Conservation (phyloP, 768 basidiomycete species). For the Mycena capillaripes region DNA sequence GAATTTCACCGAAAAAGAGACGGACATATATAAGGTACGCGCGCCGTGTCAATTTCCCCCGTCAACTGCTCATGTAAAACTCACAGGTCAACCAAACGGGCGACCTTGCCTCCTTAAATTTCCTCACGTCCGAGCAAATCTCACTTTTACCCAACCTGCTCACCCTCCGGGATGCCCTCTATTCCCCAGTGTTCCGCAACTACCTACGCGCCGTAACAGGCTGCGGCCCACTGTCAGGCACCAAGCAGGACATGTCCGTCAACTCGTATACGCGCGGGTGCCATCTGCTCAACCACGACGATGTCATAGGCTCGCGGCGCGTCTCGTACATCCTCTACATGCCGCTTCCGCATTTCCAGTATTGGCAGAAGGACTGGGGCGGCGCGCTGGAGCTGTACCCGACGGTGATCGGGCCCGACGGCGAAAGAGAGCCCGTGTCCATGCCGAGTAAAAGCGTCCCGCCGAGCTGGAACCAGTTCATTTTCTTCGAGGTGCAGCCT, state of each 20-base stretch:
- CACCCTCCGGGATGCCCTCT: constrained; percentile 90
- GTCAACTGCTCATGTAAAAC: constrained; percentile 5
- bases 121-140: constrained; percentile 83
- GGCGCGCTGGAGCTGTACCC: constrained; percentile 97
- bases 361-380: constrained; percentile 93
- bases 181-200: constrained; percentile 84
- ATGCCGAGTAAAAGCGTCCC: constrained; percentile 77
- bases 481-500: constrained; percentile 94
- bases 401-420: constrained; percentile 68
- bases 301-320: constrained; percentile 94
- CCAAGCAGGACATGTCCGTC: constrained; percentile 95
- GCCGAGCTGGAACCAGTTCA: constrained; percentile 91
- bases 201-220: constrained; percentile 92
- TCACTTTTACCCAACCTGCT: constrained; percentile 86
- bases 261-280: constrained; percentile 93
- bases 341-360: constrained; percentile 79
- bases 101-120: constrained; percentile 93
- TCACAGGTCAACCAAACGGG: constrained; percentile 95
- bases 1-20: constrained; percentile 93
- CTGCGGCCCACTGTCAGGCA: constrained; percentile 91
- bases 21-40: constrained; percentile 95
- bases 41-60: constrained; percentile 14
- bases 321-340: constrained; percentile 98
- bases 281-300: constrained; percentile 98
- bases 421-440: constrained; percentile 76